phyloP scores from a whole-genome alignment of 768 basidiomycete species.

The Suillus spraguei region DNA sequence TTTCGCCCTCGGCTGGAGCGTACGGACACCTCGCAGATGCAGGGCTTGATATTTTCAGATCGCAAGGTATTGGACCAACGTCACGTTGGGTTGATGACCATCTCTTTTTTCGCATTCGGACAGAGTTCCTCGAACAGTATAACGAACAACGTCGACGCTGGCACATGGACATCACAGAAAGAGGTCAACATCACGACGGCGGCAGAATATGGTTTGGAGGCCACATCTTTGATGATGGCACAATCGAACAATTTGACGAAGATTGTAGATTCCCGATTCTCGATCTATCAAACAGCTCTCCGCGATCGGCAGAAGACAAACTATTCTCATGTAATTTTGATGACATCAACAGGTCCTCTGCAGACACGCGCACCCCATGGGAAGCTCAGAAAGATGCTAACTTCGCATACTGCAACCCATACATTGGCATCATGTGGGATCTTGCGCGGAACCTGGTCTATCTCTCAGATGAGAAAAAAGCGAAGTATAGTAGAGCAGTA shows the following conservation, averaged over 20 bases:
- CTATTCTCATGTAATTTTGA: background rate
- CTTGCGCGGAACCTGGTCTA: background rate
- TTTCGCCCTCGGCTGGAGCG: background rate
- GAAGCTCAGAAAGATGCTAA: background rate
- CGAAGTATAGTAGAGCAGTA: accelerated
- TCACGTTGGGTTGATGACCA: background rate
- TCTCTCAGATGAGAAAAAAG: background rate
- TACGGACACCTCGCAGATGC: background rate
- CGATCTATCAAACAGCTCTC: background rate
- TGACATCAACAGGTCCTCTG: background rate
- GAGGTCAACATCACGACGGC: background rate
- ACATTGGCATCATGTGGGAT: background rate
- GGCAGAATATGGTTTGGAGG: background rate
- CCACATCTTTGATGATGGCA: background rate
- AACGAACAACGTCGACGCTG: background rate
- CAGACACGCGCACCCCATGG: background rate
- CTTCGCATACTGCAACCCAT: background rate
- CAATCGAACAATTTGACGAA: background rate
- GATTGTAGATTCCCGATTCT: background rate
- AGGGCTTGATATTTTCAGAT: background rate
- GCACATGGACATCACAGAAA: background rate
- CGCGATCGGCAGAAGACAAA: accelerated
- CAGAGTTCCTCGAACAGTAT: background rate
- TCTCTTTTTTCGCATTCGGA: background rate
- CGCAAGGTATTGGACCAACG: background rate